A percentile compares a stretch with the other conserved stretches of the same genome.
Conservation (phyloP, 352 stramenopile species). For the Phytophthora crassamura region DNA sequence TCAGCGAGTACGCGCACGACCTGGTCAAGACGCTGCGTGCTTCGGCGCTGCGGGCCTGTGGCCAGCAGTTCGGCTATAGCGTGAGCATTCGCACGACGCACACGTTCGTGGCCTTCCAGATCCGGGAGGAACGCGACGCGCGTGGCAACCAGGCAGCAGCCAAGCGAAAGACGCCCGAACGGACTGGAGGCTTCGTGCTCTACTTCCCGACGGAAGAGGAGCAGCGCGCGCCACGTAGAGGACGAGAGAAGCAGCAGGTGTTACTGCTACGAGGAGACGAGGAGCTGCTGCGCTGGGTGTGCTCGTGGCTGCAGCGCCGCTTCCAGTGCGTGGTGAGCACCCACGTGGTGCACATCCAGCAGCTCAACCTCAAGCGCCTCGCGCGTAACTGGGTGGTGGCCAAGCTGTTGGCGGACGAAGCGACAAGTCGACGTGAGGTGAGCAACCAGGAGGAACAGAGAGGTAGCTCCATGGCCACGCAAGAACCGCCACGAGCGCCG, state of each 20-base stretch:
- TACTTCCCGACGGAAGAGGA: slow-evolving; percentile 56
- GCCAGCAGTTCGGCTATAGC: slow-evolving; percentile 67
- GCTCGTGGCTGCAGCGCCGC: slow-evolving; percentile 71
- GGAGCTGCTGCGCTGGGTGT: slow-evolving; percentile 57
- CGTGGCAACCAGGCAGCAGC: background rate
- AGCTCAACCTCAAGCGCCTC: slow-evolving; percentile 59
- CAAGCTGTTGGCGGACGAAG: slow-evolving; percentile 38
- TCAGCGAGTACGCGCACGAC: slow-evolving; percentile 67
- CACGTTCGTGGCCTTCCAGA: slow-evolving; percentile 62
- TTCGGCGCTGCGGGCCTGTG: slow-evolving; percentile 47
- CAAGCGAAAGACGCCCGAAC: slow-evolving; percentile 15
- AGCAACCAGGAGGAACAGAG: slow-evolving; percentile 21
- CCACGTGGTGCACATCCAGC: slow-evolving; percentile 54
- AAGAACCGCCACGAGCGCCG: slow-evolving; percentile 36
- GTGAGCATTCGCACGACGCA: slow-evolving; percentile 65
- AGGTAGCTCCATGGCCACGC: slow-evolving; percentile 5
- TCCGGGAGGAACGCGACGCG: slow-evolving; percentile 56
- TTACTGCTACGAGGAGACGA: slow-evolving; percentile 66
- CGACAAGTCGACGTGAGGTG: slow-evolving; percentile 10
- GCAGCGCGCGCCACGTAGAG: slow-evolving; percentile 41
- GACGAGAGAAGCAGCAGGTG: slow-evolving; percentile 58
- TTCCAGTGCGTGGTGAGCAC: slow-evolving; percentile 76
- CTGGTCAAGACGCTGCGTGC: slow-evolving; percentile 71
- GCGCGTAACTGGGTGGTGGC: slow-evolving; percentile 56
- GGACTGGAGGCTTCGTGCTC: slow-evolving; percentile 64